Evolutionary conservation across 1,284 basidiomycete genomes (phyloP), one percentile per base, ranked within the genome.

Genomic region (Ceratobasidium sp.): DNA sequence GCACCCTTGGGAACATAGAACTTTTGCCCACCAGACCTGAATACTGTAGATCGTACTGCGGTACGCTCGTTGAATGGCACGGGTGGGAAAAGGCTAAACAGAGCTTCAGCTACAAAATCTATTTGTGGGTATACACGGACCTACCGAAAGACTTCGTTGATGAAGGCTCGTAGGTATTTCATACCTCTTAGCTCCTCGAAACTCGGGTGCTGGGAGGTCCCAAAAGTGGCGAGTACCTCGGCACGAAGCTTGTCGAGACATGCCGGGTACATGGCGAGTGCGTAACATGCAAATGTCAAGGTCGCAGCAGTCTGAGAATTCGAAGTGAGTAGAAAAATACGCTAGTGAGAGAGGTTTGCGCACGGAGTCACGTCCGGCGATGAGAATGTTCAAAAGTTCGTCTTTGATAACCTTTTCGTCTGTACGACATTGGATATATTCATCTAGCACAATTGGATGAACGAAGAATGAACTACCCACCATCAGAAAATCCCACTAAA

Each of bases 341-440:
- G 51, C 13, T 17, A 17, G 9, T n/a, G 25, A 69, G 56, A 74
- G 19, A 22, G 7, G 59, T 43, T 46, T 13, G 83, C 88, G 56
- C 69, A 91, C 91, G n/a, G 92, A 92, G 81, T 94, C 92, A 74
- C 92, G 84, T 22, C 90, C 88, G 17, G 92, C 92, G 43, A 93
- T 84, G 8, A 94, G 84, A 81, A 94, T 89, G 80, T 89, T 93
- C n/a, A 94, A 83, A 7, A 92, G 82, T 79, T 93, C 91, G 81
- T 92, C 90, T 40, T 90, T 88, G 77, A 93, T 91, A 52, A 90
- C 49, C 19, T 76, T 79, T 29, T 74, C 65, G 57, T 79, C 79
- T 78, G 43, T 13, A 37, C 25, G 29, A n/a, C 9, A 81, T 17
- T 86, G 83, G 19, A 84, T 83, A 80, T 90, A 89, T 91, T 40